A percentile compares a stretch with the other conserved stretches of the same genome.
Conservation (phyloP, 2,329 filamentous ascomycete genomes). For the Fusarium nematophilum region DNA sequence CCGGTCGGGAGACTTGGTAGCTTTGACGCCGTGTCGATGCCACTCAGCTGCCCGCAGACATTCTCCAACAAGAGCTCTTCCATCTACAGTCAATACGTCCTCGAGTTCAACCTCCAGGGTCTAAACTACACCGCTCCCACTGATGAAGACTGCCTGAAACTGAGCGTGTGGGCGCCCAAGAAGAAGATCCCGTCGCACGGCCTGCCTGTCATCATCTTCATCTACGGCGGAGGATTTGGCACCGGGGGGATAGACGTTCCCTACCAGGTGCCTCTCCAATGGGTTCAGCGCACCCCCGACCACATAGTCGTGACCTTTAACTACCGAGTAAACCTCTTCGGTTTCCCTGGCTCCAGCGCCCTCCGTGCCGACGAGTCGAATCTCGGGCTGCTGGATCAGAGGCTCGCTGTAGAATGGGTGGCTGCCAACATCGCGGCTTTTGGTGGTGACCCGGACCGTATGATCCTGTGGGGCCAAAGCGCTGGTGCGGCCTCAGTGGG, state of each 20-base stretch:
- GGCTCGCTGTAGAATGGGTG: not conserved
- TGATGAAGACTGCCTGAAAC: not conserved
- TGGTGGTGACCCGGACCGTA: constrained; percentile 30
- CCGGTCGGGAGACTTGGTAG: not conserved
- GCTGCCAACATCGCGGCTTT: not conserved
- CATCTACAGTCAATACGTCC: not conserved
- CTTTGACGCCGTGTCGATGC: not conserved
- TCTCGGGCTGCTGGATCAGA: not conserved
- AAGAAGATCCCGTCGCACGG: not conserved
- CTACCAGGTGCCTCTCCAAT: not conserved
- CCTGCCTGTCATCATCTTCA: not conserved
- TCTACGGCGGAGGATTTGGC: not conserved
- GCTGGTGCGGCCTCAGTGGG: constrained; percentile 47
- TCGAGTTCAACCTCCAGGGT: not conserved
- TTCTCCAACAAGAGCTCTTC: not conserved
- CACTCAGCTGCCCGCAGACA: not conserved
- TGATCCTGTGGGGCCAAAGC: not conserved
- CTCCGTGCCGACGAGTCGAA: not conserved
- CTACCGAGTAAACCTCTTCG: not conserved
- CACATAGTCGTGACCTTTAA: not conserved
- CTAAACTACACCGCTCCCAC: not conserved
- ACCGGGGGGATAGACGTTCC: not conserved
- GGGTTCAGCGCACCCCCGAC: not conserved
- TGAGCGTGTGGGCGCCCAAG: not conserved
- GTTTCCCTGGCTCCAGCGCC: not conserved